phyloP scores from a whole-genome alignment of 441 rosid genomes.

The Gossypium aridum region DNA sequence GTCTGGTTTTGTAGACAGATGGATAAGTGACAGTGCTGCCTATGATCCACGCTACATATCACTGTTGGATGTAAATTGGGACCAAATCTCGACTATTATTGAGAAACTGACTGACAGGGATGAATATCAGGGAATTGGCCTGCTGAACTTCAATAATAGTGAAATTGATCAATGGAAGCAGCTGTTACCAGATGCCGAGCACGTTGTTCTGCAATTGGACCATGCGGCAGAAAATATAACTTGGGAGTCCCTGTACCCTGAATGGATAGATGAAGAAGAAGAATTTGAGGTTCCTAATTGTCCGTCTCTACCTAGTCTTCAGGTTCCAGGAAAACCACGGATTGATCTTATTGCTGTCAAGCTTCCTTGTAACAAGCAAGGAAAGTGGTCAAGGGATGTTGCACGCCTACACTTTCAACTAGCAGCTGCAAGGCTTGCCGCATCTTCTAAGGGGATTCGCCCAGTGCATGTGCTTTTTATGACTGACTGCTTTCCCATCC shows the following conservation, averaged over 20 bases:
- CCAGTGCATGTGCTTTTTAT: slow-evolving; percentile 59
- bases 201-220: slow-evolving; percentile 47
- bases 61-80: slow-evolving; percentile 50
- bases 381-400: slow-evolving; percentile 76
- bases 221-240: slow-evolving; percentile 35
- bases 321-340: slow-evolving; percentile 64
- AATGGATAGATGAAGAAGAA: slow-evolving; percentile 94
- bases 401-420: slow-evolving; percentile 81
- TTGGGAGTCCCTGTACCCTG: slow-evolving; percentile 84
- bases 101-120: slow-evolving; percentile 39
- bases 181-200: slow-evolving; percentile 51
- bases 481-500: slow-evolving; percentile 62
- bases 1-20: slow-evolving; percentile 40
- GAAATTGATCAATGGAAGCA: slow-evolving; percentile 60
- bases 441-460: slow-evolving; percentile 65
- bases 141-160: slow-evolving; percentile 52
- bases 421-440: slow-evolving; percentile 68
- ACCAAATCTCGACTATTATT: slow-evolving; percentile 45
- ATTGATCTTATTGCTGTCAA: slow-evolving; percentile 64
- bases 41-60: slow-evolving; percentile 53
- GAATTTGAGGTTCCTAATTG: slow-evolving; percentile 73
- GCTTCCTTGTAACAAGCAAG: slow-evolving; percentile 64
- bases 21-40: slow-evolving; percentile 34
- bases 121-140: slow-evolving; percentile 61
- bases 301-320: slow-evolving; percentile 62